A percentile compares a stretch with the other conserved stretches of the same genome.
These are phyloP conservation scores for Kwoniella botswanensis DNA, from an alignment of 768 basidiomycete species.

Conservation along the genomic window DNA sequence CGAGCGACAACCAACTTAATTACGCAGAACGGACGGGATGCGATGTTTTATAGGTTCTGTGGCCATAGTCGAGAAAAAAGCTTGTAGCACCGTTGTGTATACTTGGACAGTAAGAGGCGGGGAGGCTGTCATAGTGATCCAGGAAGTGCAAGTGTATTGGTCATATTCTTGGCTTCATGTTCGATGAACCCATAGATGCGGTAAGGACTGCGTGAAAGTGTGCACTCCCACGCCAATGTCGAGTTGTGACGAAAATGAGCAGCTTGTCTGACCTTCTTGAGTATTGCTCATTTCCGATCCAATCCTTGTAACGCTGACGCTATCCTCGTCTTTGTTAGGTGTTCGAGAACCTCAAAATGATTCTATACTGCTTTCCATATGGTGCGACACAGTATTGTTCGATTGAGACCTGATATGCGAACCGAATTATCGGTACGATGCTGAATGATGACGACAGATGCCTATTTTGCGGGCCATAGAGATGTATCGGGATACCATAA, in stretches of 20 bases:
- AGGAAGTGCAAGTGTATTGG: too few relatives aligned
- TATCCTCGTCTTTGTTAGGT: neutral
- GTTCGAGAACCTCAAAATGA: neutral
- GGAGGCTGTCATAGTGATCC: too few relatives aligned
- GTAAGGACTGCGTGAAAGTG: too few relatives aligned
- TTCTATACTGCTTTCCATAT: too few relatives aligned
- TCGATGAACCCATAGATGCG: too few relatives aligned
- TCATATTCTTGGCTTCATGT: too few relatives aligned
- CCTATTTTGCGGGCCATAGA: neutral
- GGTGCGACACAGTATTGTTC: neutral
- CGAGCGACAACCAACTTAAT: conserved; percentile 7
- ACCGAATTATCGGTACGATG: neutral
- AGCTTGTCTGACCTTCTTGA: neutral
- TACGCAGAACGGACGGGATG: conserved; percentile 5
- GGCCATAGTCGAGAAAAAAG: neutral
- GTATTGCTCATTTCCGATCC: too few relatives aligned
- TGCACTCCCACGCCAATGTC: neutral
- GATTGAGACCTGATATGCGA: neutral
- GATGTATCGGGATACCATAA: neutral
- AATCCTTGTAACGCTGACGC: too few relatives aligned
- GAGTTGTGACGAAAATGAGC: neutral
- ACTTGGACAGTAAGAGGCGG: too few relatives aligned
- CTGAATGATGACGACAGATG: neutral
- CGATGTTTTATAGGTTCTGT: conserved; percentile 10
- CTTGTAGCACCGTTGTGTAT: too few relatives aligned